phyloP scores from a whole-genome alignment of 2,329 filamentous ascomycete genomes.

The Penicillium sumatraense region DNA sequence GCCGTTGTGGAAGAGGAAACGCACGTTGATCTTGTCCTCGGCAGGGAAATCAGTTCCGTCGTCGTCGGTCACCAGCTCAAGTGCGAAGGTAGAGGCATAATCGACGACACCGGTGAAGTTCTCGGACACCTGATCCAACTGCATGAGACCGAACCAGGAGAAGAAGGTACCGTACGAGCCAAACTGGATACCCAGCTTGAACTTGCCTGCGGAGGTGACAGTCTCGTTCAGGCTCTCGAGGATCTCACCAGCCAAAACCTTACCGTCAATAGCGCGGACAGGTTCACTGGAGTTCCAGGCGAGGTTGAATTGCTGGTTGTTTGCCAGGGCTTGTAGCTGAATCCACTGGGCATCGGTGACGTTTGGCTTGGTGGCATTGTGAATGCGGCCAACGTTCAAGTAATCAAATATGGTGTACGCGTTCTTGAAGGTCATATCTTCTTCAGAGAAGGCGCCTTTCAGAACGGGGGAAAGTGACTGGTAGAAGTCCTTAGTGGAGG shows the following conservation, averaged over 20 bases:
- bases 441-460: conserved; percentile 54
- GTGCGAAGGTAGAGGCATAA: conserved; percentile 80
- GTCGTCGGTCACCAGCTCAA: conserved; percentile 69
- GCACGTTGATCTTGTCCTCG: conserved; percentile 58
- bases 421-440: conserved; percentile 62
- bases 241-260: conserved; percentile 68
- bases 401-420: conserved; percentile 70
- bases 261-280: conserved; percentile 59
- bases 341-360: conserved; percentile 64
- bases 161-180: conserved; percentile 66
- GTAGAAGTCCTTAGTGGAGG: conserved; percentile 60
- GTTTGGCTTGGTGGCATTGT: conserved; percentile 58
- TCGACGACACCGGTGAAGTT: conserved; percentile 80
- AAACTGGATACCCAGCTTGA: conserved; percentile 59
- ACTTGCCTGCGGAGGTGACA: conserved; percentile 40
- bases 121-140: conserved; percentile 54
- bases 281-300: conserved; percentile 69
- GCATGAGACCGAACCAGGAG: conserved; percentile 65
- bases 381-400: conserved; percentile 66
- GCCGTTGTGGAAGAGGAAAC: conserved; percentile 68
- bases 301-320: conserved; percentile 79
- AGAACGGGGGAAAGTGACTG: conserved; percentile 55
- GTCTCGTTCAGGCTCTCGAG: conserved; percentile 52
- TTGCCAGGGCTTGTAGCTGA: conserved; percentile 74
- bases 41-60: conserved; percentile 47